Conservation (phyloP, 805 yeast genomes). For the Metschnikowia borealis region DNA sequence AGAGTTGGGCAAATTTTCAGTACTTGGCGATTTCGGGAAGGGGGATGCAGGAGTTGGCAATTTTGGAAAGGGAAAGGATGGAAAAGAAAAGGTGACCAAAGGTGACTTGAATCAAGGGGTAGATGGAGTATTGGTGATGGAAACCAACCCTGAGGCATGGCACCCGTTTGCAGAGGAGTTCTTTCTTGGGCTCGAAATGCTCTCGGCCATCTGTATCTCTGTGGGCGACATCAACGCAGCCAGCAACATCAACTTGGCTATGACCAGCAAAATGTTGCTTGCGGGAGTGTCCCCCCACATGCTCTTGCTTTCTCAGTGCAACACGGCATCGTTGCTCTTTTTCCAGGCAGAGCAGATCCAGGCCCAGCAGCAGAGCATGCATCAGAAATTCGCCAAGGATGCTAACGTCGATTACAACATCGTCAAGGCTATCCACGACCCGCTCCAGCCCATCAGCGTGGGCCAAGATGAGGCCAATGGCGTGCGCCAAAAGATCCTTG, state of each 20-base stretch:
- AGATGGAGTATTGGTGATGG: constrained; percentile 14
- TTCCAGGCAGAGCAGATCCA: constrained; percentile 64
- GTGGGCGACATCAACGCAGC: constrained; percentile 66
- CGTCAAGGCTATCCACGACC: constrained; percentile 17
- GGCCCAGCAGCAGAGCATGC: constrained; percentile 36
- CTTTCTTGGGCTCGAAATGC: constrained; percentile 71
- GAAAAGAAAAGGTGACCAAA: too few relatives aligned
- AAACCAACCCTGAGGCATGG: constrained; percentile 52
- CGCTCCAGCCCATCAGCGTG: constrained; percentile 13
- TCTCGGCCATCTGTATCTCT: constrained; percentile 65
- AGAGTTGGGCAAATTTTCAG: background rate
- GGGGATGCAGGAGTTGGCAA: background rate
- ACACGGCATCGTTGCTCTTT: constrained; percentile 65
- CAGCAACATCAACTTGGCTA: constrained; percentile 53
- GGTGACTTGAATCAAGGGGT: background rate
- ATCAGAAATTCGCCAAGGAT: constrained; percentile 21
- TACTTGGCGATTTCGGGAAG: background rate
- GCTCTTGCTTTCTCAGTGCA: constrained; percentile 60
- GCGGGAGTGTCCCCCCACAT: constrained; percentile 67
- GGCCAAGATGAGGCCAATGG: constrained; percentile 11
- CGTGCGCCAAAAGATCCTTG: constrained; percentile 11
- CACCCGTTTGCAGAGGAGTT: constrained; percentile 74
- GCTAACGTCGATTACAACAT: constrained; percentile 24
- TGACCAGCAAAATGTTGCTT: constrained; percentile 69
- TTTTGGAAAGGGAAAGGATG: background rate